Base-by-base conservation (phyloP, 2,329 filamentous ascomycete genomes). In the Tolypocladium guangdongense region DNA sequence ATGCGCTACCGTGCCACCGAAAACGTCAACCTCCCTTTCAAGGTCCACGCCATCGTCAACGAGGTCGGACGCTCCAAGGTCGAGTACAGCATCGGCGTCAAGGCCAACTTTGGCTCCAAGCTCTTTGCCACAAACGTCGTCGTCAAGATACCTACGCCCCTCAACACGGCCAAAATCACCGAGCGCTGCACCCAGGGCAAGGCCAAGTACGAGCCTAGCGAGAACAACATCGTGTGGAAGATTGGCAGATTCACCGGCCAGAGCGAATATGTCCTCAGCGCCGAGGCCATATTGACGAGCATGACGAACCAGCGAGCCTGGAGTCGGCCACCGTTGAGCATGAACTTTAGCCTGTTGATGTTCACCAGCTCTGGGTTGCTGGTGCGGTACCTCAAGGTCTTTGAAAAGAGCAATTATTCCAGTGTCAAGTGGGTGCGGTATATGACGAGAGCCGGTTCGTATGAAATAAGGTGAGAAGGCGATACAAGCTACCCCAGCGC, bases 371-470 rank as follows among this genome's bases (percentile, higher is more conserved):
- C 88, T 1, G 93, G 93, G 0, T 68, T 99, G 66, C 68, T 99
- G 59, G 93, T 99, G 54, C 78, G 95, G 50, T 99, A 99, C 69
- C 73, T 99, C 54, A 99, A 99, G 74, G 93, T 99, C 2, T 99
- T 99, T 74, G 93, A 99, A 75, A 99, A 99, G 83, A 93, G 83
- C 71, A 97, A 97, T 71, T 99, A 99, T 69, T 95, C 88, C 58
- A 96, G 90, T 66, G 93, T 99, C 49, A 99, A 99, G 72, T 99
- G 93, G 93, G 93, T 99, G 62, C 78, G 93, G 62, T 99, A 99
- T 71, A 97, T 99, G 93, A 99, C 93, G 20, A 84, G 92, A 60
- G 93, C 92, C 18, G 93, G 93, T 32, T 96, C 90, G 70, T 99
- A 99, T 71, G 93, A 99, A 74, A 96, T 99, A 68, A 80, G 90